phyloP scores from a whole-genome alignment of 768 basidiomycete genomes.

The Galerina sulciceps region DNA sequence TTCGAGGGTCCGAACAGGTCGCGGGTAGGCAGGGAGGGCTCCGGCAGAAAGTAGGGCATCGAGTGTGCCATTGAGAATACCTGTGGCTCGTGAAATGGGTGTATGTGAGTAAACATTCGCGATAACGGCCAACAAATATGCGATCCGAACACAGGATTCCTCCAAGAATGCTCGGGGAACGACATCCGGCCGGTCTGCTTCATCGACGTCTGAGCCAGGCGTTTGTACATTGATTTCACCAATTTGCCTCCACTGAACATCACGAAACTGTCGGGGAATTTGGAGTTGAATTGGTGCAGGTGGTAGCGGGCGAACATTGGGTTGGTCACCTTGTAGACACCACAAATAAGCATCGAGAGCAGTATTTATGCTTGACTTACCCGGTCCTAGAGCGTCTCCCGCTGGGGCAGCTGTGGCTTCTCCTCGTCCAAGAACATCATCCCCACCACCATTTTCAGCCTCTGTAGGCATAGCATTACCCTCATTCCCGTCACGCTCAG shows the following conservation, averaged over 20 bases:
- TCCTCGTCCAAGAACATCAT: too few species aligned
- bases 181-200: neutral
- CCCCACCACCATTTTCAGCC: too few species aligned
- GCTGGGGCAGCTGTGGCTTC: too few species aligned
- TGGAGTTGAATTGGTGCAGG: neutral
- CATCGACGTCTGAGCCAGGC: slow-evolving; percentile 5
- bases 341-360: neutral
- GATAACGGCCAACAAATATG: neutral
- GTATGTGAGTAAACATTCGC: slow-evolving; percentile 4
- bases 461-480: too few species aligned
- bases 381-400: too few species aligned
- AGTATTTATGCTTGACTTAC: too few species aligned
- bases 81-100: too few species aligned
- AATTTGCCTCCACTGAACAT: neutral
- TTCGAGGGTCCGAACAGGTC: slow-evolving; percentile 21
- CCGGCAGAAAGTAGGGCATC: slow-evolving; percentile 10
- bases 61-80: too few species aligned
- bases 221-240: neutral
- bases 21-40: slow-evolving; percentile 9
- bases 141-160: slow-evolving; percentile 4
- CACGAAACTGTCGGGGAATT: neutral
- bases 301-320: neutral
- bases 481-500: too few species aligned
- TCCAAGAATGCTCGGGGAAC: neutral
- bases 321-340: neutral